Percentiles rank a stretch among this genome's conserved stretches.
Evolutionary conservation across 2,329 filamentous ascomycete species (phyloP).

Genomic region (Colletotrichum musae): DNA sequence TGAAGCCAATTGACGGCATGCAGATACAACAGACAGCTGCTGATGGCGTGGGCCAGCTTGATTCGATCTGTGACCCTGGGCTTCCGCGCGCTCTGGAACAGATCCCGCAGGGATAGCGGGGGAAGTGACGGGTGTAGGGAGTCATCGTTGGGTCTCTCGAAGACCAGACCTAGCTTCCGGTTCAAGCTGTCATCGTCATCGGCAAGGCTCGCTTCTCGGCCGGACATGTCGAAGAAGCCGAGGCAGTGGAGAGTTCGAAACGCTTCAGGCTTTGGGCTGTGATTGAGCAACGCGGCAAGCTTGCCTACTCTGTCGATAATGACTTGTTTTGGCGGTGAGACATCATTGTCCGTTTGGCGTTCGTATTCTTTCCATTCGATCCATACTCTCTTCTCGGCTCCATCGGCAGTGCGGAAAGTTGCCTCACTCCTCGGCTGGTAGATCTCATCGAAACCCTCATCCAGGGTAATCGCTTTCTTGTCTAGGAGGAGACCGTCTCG

Average conservation of each 20-base stretch:
- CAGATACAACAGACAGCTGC: constrained; percentile 67
- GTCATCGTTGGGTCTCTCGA: constrained; percentile 61
- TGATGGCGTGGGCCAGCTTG: constrained; percentile 64
- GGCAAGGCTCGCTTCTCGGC: constrained; percentile 47
- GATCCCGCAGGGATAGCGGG: constrained; percentile 63
- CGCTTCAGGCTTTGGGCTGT: constrained; percentile 62
- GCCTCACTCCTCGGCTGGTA: constrained; percentile 58
- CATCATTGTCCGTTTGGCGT: constrained; percentile 50
- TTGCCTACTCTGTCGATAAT: constrained; percentile 62
- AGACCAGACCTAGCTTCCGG: constrained; percentile 66
- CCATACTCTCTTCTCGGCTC: constrained; percentile 57
- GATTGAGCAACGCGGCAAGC: constrained; percentile 62
- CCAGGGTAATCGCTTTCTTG: constrained; percentile 52
- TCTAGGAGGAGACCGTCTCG: constrained; percentile 53
- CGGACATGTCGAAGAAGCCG: constrained; percentile 63
- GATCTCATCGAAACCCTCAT: constrained; percentile 49
- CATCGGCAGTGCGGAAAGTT: constrained; percentile 51
- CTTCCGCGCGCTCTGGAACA: constrained; percentile 58
- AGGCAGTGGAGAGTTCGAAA: constrained; percentile 66
- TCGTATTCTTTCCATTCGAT: constrained; percentile 67
- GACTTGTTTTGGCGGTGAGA: constrained; percentile 56
- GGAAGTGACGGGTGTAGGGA: constrained; percentile 52
- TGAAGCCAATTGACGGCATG: constrained; percentile 71
- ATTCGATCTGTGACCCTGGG: constrained; percentile 68
- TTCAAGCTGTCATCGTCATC: constrained; percentile 59